phyloP scores from a whole-genome alignment of 768 basidiomycete genomes.

The Boletus rufocinnamomeus region DNA sequence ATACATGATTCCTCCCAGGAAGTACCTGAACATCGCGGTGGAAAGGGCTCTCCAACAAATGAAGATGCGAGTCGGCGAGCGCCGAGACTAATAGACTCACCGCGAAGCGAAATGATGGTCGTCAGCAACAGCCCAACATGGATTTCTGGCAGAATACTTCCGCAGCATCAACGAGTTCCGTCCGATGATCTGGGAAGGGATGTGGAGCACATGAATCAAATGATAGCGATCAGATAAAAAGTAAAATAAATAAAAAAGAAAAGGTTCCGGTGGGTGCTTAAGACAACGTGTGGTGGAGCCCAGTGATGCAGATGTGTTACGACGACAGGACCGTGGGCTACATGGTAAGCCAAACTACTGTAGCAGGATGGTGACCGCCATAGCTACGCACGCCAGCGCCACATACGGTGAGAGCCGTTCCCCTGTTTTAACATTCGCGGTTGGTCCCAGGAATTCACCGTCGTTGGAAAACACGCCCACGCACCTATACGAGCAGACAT shows the following conservation, averaged over 20 bases:
- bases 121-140: background rate
- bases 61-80: background rate
- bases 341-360: constrained; percentile 32
- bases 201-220: background rate
- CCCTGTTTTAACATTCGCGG: constrained; percentile 48
- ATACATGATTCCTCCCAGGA: background rate
- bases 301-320: background rate
- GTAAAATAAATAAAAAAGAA: background rate
- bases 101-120: background rate
- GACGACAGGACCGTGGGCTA: background rate
- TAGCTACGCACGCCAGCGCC: constrained; percentile 85
- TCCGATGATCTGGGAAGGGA: background rate
- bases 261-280: background rate
- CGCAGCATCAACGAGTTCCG: background rate
- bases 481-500: constrained; percentile 94
- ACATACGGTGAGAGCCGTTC: constrained; percentile 97
- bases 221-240: background rate
- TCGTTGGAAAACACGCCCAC: constrained; percentile 23
- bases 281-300: background rate
- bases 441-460: background rate
- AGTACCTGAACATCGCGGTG: no score
- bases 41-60: background rate
- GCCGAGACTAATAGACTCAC: background rate
- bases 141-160: background rate
- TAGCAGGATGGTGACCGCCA: constrained; percentile 77